Percentiles rank a stretch among this genome's conserved stretches.
Conservation (phyloP, 331 rosid genomes). For the Malus hybrid region DNA sequence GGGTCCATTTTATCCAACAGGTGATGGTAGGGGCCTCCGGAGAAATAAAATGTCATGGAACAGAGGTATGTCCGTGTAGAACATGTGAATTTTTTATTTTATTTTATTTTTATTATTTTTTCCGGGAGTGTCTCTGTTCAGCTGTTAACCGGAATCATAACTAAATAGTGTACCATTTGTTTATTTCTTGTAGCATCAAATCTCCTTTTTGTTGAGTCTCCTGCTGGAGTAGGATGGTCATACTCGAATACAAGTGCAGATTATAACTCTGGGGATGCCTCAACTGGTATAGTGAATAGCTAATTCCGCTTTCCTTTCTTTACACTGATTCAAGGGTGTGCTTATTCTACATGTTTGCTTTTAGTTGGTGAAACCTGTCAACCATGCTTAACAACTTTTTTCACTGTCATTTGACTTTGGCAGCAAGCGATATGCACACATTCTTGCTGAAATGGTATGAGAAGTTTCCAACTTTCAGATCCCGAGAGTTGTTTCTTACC, state of each 20-base stretch:
- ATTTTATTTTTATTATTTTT: not conserved
- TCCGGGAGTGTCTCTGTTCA: not conserved
- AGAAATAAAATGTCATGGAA: slow-evolving; percentile 74
- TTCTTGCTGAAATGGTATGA: slow-evolving; percentile 72
- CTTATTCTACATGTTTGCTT: not conserved
- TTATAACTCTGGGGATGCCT: slow-evolving; percentile 59
- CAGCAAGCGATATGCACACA: slow-evolving; percentile 68
- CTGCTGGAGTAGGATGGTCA: slow-evolving; percentile 97
- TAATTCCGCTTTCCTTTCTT: not conserved
- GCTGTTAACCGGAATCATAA: not conserved
- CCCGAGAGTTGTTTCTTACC: slow-evolving; percentile 64
- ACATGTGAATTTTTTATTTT: not conserved
- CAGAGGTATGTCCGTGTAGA: slow-evolving; percentile 36
- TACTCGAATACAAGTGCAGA: slow-evolving; percentile 78
- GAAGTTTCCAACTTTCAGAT: slow-evolving; percentile 65
- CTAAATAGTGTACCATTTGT: not conserved
- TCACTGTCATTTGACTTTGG: slow-evolving; percentile 10
- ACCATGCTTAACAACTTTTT: not conserved
- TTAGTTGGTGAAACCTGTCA: not conserved
- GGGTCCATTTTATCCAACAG: slow-evolving; percentile 79
- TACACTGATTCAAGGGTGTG: not conserved
- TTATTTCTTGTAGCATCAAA: slow-evolving; percentile 48
- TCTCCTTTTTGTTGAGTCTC: slow-evolving; percentile 86
- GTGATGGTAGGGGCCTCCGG: slow-evolving; percentile 66
- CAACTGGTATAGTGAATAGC: slow-evolving; percentile 47